Conservation (phyloP, 2,329 filamentous ascomycete genomes). For the Colletotrichum simmondsii region DNA sequence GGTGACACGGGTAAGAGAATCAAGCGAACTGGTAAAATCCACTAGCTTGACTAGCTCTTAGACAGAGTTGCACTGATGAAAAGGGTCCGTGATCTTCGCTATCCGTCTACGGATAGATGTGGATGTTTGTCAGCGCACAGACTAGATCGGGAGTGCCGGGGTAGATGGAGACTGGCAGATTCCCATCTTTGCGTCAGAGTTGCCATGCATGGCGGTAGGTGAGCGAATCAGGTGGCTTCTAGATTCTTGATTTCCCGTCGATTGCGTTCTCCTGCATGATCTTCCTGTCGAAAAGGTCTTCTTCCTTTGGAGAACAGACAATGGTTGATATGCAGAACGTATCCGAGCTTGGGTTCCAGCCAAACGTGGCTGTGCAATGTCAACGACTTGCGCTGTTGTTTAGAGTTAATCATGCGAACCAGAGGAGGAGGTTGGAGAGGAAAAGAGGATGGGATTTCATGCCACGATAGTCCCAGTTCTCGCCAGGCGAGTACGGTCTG, state of each 20-base stretch:
- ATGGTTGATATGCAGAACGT: neutral
- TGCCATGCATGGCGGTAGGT: neutral
- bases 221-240: neutral
- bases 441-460: neutral
- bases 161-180: neutral
- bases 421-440: neutral
- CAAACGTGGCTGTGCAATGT: slow-evolving; percentile 24
- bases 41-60: neutral
- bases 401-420: slow-evolving; percentile 20
- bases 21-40: neutral
- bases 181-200: slow-evolving; percentile 2
- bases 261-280: neutral
- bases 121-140: slow-evolving; percentile 21
- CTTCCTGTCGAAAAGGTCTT: neutral
- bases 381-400: neutral
- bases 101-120: neutral
- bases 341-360: slow-evolving; percentile 20
- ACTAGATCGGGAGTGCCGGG: slow-evolving; percentile 23
- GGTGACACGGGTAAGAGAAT: neutral
- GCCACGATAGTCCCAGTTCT: neutral
- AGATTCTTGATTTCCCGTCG: neutral
- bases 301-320: neutral
- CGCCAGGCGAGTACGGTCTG: neutral
- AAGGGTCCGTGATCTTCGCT: slow-evolving; percentile 19
- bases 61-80: neutral